A percentile compares a stretch with the other conserved stretches of the same genome.
Evolutionary conservation across 306 rosid species (phyloP).

Genomic region (Dalbergia cultrata): DNA sequence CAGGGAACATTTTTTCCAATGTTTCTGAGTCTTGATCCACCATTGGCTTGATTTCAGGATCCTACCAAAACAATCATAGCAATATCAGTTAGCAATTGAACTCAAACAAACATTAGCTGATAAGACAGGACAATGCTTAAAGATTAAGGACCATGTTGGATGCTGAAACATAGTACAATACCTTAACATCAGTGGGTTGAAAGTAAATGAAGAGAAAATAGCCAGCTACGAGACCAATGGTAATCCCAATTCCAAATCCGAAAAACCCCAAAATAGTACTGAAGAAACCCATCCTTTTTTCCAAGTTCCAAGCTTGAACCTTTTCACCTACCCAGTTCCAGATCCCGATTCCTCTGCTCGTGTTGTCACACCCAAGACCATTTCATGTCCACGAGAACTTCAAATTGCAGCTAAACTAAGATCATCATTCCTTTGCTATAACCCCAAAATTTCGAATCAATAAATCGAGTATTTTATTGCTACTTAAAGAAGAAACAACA

Average conservation of each 20-base stretch:
- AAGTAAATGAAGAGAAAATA: conserved; percentile 84
- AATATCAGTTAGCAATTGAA: conserved; percentile 18
- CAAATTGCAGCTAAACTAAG: conserved; percentile 36
- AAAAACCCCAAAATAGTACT: conserved; percentile 74
- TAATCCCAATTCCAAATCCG: conserved; percentile 90
- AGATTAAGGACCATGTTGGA: background rate
- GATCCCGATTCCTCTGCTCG: conserved; percentile 46
- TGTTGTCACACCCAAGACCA: background rate
- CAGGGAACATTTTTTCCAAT: conserved; percentile 81
- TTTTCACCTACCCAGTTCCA: conserved; percentile 29
- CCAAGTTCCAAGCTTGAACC: conserved; percentile 17
- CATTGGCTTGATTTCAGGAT: conserved; percentile 73
- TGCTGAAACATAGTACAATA: background rate
- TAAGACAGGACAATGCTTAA: background rate
- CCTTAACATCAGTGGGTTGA: conserved; percentile 80
- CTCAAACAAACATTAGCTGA: background rate
- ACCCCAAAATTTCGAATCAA: background rate
- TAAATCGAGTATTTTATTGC: background rate
- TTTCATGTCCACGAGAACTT: conserved; percentile 3
- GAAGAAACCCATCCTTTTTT: conserved; percentile 74
- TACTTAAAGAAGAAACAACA: background rate
- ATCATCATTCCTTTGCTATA: conserved; percentile 11
- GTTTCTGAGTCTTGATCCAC: conserved; percentile 68
- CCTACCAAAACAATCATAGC: conserved; percentile 53
- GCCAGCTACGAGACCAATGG: conserved; percentile 76